Evolutionary conservation across 129 eudicot genomes (phyloP).

Genomic region (Tagetes erecta): DNA sequence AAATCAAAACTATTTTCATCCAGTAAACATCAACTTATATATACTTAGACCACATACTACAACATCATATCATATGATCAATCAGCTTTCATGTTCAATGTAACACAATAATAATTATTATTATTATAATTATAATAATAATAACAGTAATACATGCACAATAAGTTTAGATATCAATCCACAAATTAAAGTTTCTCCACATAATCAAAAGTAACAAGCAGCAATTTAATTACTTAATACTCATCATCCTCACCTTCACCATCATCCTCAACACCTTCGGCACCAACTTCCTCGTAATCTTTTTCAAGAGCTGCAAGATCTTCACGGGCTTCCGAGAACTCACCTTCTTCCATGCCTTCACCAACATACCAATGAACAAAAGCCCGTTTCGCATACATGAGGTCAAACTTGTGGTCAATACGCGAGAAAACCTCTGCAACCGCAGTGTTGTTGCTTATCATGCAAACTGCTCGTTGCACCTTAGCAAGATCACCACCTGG

Average conservation of each 20-base stretch:
- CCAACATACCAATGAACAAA: slow-evolving; percentile 99
- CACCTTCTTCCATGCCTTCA: slow-evolving; percentile 98
- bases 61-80: slow-evolving; percentile 1
- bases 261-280: slow-evolving; percentile 89
- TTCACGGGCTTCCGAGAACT: slow-evolving; percentile 95
- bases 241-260: slow-evolving; percentile 71
- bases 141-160: slow-evolving; percentile 10
- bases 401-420: slow-evolving; percentile 93
- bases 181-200: slow-evolving; percentile 22
- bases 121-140: neutral
- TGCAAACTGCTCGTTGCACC: slow-evolving; percentile 94
- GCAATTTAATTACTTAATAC: slow-evolving; percentile 37
- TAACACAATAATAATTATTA: neutral
- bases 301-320: slow-evolving; percentile 96
- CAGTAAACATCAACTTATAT: neutral
- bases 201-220: slow-evolving; percentile 11
- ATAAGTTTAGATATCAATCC: slow-evolving; percentile 26
- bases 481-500: slow-evolving; percentile 97
- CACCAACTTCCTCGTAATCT: slow-evolving; percentile 96
- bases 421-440: slow-evolving; percentile 96
- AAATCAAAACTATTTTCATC: neutral
- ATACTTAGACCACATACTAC: slow-evolving; percentile 14
- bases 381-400: slow-evolving; percentile 88
- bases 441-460: slow-evolving; percentile 98
- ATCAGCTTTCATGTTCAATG: slow-evolving; percentile 14